Conservation (phyloP, 2,329 filamentous ascomycete species). For the Bipolaris zeicola region DNA sequence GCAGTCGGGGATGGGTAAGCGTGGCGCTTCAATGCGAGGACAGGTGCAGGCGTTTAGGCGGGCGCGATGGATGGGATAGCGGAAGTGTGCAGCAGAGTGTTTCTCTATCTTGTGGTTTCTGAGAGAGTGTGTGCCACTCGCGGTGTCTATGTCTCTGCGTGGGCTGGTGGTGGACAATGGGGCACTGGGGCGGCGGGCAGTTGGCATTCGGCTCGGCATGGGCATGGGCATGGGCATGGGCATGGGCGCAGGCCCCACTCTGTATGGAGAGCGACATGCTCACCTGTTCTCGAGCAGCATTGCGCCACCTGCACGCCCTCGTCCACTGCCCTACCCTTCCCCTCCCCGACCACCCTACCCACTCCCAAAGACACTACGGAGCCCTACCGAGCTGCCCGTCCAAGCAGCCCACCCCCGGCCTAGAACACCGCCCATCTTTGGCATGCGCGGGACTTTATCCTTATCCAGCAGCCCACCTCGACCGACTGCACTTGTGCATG, state of each 20-base stretch:
- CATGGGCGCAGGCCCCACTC: conserved; percentile 10
- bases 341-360: background rate
- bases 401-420: conserved; percentile 1
- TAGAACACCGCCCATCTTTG: background rate
- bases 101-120: background rate
- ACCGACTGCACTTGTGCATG: background rate
- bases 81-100: background rate
- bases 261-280: conserved; percentile 17
- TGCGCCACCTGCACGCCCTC: conserved; percentile 15
- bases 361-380: conserved; percentile 6
- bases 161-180: background rate
- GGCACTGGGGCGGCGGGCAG: background rate
- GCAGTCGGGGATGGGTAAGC: background rate
- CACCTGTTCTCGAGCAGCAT: conserved; percentile 9
- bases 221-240: background rate
- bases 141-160: too few relatives aligned
- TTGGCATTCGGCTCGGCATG: background rate
- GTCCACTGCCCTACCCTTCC: background rate
- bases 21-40: background rate
- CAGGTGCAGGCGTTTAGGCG: background rate
- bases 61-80: background rate
- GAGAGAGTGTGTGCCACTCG: too few relatives aligned
- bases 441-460: background rate
- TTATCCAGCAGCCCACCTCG: background rate
- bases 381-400: conserved; percentile 8